phyloP scores from a whole-genome alignment of 495 filamentous ascomycete species.

The Aspergillus olivimuriae region DNA sequence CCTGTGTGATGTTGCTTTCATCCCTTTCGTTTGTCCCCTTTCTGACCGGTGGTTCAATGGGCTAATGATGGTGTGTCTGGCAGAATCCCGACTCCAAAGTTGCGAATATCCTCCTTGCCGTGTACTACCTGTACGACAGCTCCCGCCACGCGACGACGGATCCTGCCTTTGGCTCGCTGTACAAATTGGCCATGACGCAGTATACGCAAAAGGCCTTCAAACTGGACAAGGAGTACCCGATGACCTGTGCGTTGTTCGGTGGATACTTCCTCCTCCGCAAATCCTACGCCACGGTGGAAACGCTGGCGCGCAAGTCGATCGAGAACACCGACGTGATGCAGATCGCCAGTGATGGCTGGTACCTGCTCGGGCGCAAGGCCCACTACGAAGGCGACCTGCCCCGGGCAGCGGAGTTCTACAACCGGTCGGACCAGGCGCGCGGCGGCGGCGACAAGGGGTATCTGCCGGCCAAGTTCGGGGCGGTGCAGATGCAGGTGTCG shows the following conservation, averaged over 20 bases:
- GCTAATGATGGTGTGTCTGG: conserved; percentile 1
- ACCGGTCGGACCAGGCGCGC: conserved; percentile 78
- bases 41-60: neutral
- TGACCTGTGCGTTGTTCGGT: conserved; percentile 86
- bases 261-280: conserved; percentile 79
- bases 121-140: conserved; percentile 81
- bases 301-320: conserved; percentile 85
- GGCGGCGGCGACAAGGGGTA: conserved; percentile 84
- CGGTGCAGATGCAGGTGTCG: conserved; percentile 78
- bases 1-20: no score
- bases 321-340: conserved; percentile 91
- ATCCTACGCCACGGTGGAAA: conserved; percentile 69
- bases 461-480: conserved; percentile 86
- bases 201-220: conserved; percentile 94
- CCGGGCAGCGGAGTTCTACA: conserved; percentile 74
- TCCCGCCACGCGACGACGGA: conserved; percentile 70
- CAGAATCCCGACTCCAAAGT: conserved; percentile 82
- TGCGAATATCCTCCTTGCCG: conserved; percentile 80
- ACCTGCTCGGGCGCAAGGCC: conserved; percentile 80
- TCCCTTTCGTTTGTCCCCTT: no score
- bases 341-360: conserved; percentile 95
- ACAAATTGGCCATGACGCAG: conserved; percentile 88
- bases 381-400: conserved; percentile 65
- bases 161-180: conserved; percentile 69
- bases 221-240: conserved; percentile 83